These are phyloP conservation scores for Platismatia glauca DNA, from an alignment of 495 filamentous ascomycete species.

Conservation along the genomic window DNA sequence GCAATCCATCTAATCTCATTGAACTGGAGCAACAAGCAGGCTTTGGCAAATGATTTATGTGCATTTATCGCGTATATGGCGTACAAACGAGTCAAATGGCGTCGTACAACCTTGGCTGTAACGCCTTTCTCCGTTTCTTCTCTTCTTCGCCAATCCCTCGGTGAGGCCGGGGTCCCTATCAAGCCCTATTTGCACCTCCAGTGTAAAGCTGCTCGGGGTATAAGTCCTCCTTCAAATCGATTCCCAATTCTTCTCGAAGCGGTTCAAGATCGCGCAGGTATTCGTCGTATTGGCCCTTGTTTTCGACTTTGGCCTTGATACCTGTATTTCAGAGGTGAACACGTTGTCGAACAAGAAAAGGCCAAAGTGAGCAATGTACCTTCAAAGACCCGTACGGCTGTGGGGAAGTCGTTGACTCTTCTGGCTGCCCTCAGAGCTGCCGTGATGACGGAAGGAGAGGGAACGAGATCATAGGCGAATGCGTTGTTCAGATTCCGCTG, in stretches of 20 bases:
- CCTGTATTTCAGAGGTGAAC: slow-evolving; percentile 43
- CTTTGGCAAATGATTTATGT: slow-evolving; percentile 4
- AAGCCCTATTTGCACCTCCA: slow-evolving; percentile 16
- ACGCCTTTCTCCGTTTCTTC: background rate
- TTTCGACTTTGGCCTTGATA: slow-evolving; percentile 99
- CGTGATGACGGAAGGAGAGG: slow-evolving; percentile 81
- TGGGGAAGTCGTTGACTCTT: slow-evolving; percentile 97
- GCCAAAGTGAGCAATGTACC: slow-evolving; percentile 45
- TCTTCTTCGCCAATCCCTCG: background rate
- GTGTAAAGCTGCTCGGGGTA: slow-evolving; percentile 66
- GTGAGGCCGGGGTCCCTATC: background rate
- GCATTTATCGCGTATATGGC: background rate
- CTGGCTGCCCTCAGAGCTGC: slow-evolving; percentile 86
- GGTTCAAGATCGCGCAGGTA: slow-evolving; percentile 90
- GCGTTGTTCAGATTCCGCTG: slow-evolving; percentile 99
- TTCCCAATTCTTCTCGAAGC: slow-evolving; percentile 86
- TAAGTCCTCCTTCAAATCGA: slow-evolving; percentile 85
- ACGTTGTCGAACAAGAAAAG: background rate
- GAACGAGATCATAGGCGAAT: slow-evolving; percentile 99
- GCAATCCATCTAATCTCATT: background rate
- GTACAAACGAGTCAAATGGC: background rate
- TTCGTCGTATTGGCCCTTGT: slow-evolving; percentile 92
- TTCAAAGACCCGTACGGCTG: slow-evolving; percentile 95
- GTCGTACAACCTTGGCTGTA: background rate
- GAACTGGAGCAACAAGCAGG: background rate